These are phyloP conservation scores for Artemisia argyi DNA, from an alignment of 129 eudicot genomes.

Conservation along the genomic window DNA sequence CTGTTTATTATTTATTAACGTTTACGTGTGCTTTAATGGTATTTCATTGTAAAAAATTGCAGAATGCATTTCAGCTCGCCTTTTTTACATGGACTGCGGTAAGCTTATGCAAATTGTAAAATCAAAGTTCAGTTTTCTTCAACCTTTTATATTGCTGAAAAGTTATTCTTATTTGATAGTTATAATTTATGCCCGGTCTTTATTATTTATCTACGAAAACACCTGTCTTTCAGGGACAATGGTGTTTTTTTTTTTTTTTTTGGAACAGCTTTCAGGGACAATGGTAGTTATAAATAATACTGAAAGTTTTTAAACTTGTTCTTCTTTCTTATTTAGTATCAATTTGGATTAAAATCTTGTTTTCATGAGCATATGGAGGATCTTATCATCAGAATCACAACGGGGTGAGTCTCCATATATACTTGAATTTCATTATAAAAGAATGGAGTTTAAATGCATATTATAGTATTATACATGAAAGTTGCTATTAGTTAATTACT, in stretches of 20 bases:
- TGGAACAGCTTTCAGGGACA: background rate
- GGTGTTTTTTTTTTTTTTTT: too few relatives aligned
- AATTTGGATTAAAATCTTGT: conserved; percentile 65
- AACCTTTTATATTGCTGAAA: background rate
- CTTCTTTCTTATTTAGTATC: conserved; percentile 36
- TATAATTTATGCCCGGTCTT: too few relatives aligned
- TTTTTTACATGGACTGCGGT: conserved; percentile 67
- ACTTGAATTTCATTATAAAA: background rate
- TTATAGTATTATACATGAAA: background rate
- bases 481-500: too few relatives aligned
- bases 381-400: conserved; percentile 45
- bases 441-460: background rate
- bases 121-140: background rate
- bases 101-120: conserved; percentile 4
- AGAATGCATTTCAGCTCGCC: conserved; percentile 73
- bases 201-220: background rate
- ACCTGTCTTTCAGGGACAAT: background rate
- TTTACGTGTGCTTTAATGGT: conserved; percentile 1
- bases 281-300: background rate
- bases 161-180: too few relatives aligned
- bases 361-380: conserved; percentile 57
- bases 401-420: conserved; percentile 43
- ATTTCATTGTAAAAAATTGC: conserved; percentile 19
- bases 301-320: background rate
- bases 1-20: background rate